Conservation (phyloP, 352 stramenopile genomes). For the Globisporangium spinosum region DNA sequence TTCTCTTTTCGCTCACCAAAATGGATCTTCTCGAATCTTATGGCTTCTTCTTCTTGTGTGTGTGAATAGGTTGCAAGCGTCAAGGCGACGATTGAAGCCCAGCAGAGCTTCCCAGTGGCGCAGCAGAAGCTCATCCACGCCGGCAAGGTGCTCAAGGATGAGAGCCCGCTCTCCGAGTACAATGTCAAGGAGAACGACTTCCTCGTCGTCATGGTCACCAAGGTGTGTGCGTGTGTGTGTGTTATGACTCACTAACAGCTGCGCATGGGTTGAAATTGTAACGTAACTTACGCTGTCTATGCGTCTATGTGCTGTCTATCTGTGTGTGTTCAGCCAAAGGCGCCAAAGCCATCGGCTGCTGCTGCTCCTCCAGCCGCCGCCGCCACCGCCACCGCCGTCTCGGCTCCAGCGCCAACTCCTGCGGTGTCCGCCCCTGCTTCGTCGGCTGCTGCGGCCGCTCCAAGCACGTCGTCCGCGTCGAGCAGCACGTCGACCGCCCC, state of each 20-base stretch:
- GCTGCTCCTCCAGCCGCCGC: conserved; percentile 29
- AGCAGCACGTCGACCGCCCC: conserved; percentile 55
- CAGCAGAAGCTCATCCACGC: conserved; percentile 88
- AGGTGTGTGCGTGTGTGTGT: conserved; percentile 27
- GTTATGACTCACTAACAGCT: not conserved
- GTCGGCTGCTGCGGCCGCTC: conserved; percentile 27
- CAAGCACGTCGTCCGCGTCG: conserved; percentile 69
- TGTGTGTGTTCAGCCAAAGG: conserved; percentile 43
- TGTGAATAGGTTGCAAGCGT: conserved; percentile 53
- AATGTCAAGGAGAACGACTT: conserved; percentile 89
- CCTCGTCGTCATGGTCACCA: conserved; percentile 87
- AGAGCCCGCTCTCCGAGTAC: conserved; percentile 75
- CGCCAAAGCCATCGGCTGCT: conserved; percentile 35
- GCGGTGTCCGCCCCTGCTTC: conserved; percentile 24
- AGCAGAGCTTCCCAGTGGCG: conserved; percentile 62
- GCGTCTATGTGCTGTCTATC: not conserved
- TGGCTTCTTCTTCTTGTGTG: not conserved
- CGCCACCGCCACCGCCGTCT: conserved; percentile 8
- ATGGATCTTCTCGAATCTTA: conserved; percentile 15
- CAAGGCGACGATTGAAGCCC: conserved; percentile 77
- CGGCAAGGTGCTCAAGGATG: conserved; percentile 87
- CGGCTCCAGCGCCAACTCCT: conserved; percentile 16
- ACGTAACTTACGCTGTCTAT: not conserved
- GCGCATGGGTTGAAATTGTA: conserved; percentile 3
- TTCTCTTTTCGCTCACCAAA: conserved; percentile 4